Evolutionary conservation across 768 basidiomycete species (phyloP).

Genomic region (Suillus americanus): DNA sequence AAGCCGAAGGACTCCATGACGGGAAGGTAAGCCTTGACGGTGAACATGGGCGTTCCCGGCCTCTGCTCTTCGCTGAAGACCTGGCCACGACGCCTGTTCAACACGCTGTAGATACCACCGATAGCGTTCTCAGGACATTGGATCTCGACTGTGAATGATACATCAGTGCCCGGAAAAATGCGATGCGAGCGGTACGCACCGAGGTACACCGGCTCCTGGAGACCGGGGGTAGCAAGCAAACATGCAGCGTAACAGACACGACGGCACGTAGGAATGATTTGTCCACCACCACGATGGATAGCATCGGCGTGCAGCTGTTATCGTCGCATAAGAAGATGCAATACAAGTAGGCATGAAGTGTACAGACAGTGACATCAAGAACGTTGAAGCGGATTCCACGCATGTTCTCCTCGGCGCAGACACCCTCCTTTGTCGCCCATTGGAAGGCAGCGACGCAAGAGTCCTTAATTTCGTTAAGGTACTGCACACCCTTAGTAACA

Average conservation of each 20-base stretch:
- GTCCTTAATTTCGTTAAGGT: constrained; percentile 99
- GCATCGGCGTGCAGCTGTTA: constrained; percentile 92
- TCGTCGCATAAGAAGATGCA: neutral
- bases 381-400: constrained; percentile 97
- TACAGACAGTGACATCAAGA: constrained; percentile 86
- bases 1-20: constrained; percentile 95
- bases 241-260: constrained; percentile 96
- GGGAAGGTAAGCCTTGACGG: constrained; percentile 94
- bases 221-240: constrained; percentile 83
- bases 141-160: constrained; percentile 74
- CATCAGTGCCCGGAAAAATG: constrained; percentile 13
- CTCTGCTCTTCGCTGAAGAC: constrained; percentile 98
- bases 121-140: constrained; percentile 98
- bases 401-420: constrained; percentile 96
- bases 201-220: constrained; percentile 97
- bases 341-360: constrained; percentile 3
- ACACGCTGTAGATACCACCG: constrained; percentile 91
- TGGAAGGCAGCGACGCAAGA: constrained; percentile 99
- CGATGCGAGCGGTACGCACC: constrained; percentile 42
- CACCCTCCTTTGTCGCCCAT: constrained; percentile 99
- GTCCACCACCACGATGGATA: constrained; percentile 99
- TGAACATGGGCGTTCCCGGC: constrained; percentile 98
- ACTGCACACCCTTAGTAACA: constrained; percentile 98
- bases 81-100: constrained; percentile 98
- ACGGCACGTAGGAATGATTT: constrained; percentile 96